Evolutionary conservation across 2,329 filamentous ascomycete genomes (phyloP), one percentile per base, ranked within the genome.

Genomic region (Fusarium fracticaudum): DNA sequence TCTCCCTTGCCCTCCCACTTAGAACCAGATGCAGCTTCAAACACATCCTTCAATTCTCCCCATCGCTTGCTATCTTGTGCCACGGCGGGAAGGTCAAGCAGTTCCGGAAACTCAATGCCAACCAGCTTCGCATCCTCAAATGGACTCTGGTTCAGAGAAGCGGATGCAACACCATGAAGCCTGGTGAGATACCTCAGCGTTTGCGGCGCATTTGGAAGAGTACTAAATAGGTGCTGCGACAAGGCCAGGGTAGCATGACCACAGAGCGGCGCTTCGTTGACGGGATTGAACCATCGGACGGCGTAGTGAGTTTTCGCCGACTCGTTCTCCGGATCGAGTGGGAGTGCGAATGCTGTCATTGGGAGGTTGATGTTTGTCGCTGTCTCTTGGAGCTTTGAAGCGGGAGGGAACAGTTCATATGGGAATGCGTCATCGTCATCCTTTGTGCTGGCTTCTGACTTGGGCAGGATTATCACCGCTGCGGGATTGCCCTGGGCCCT

Each of bases 261-360:
- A 8, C 67, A 69, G 0, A 69, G 50, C 3, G 67, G 67, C n/a
- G 48, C 65, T 12, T 69, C 67, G 6, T 57, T 24, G 6, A 35
- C 26, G 22, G 60, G 26, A 26, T 69, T 69, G 33, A 69, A 69
- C 67, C 67, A 69, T 0, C 67, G 67, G 4, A 69, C 67, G 0
- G 65, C 65, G 4, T 69, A 69, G 20, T 67, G 45, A 18, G 53
- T 29, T 11, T 69, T 45, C 3, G 66, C n/a, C 1, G 57, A 40
- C 11, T 57, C 33, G 5, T 33, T 51, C 6, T 45, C 47, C 1
- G 24, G 26, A 3, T 31, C 47, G 0, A 69, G 65, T 3, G 67
- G 67, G 1, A 64, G 43, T 0, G 31, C 65, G 0, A 41, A 69
- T 6, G 44, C 65, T 0, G 40, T 69, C 67, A 69, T 69, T 0